Base-by-base conservation (phyloP, 176 grass and related monocot species). In the Carex parvula region DNA sequence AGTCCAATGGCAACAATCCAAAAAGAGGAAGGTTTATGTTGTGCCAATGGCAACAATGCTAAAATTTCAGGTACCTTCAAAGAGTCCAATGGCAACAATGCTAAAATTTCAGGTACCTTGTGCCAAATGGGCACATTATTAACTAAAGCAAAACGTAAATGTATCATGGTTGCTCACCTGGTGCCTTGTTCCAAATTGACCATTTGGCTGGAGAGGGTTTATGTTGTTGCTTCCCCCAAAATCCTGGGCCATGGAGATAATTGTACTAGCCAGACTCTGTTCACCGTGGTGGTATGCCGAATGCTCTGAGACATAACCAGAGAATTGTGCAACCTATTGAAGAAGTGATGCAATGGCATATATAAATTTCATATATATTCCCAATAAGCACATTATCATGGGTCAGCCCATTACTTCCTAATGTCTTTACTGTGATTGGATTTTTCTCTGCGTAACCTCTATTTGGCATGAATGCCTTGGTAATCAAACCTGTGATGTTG, bases 191-290 rank as follows among this genome's bases (percentile, higher is more conserved):
- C 88, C 88, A 86, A 89, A 89, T 75, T 89, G 88, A 68, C 88
- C 88, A 79, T 86, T 86, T 22, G 88, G 88, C 21, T 55, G 70
- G 17, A 89, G 42, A 83, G 86, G 84, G n/a, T 86, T 86, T 53
- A 89, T 84, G 60, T 89, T 89, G 84, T 89, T 89, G 79, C 88
- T 89, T 37, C 88, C 88, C 13, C 86, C 88, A 84, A 89, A 89
- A 83, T 89, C 88, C 84, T 89, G 88, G 54, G 88, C 88, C 88
- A 89, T 89, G 33, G 84, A 84, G 84, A 89, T 89, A 68, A 89
- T 89, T n/a, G 88, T 86, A 62, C 79, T 63, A 9, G 79, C 61
- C 59, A 89, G 84, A 83, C 84, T 84, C 48, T 86, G 84, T 44
- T 89, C 88, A 79, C 88, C 88, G 55, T 89, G 88, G 81, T 89